phyloP scores from a whole-genome alignment of 2,329 filamentous ascomycete species.

The Hirsutella minnesotensis region DNA sequence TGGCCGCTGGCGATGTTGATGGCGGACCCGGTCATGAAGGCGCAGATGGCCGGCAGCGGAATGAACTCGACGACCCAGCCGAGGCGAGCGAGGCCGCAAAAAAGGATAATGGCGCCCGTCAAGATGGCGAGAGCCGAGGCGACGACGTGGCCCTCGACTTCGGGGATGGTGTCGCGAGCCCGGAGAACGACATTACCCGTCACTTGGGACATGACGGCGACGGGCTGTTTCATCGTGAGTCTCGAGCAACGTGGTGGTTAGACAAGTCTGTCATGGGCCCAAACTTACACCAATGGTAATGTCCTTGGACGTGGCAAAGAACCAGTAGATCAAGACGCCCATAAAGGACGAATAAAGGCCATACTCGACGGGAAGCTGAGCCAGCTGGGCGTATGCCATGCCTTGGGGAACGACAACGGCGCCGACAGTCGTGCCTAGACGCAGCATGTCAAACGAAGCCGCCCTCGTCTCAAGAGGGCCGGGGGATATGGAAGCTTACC shows the following conservation, averaged over 20 bases:
- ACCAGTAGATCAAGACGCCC: constrained; percentile 92
- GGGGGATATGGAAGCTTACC: constrained; percentile 16
- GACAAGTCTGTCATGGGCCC: neutral
- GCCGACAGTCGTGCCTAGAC: constrained; percentile 31
- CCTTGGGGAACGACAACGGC: constrained; percentile 42
- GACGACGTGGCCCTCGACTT: constrained; percentile 28
- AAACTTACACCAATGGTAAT: constrained; percentile 65
- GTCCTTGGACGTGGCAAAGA: constrained; percentile 88
- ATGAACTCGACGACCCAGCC: constrained; percentile 45
- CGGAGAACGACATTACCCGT: constrained; percentile 35
- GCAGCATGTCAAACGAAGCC: constrained; percentile 9
- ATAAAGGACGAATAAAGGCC: constrained; percentile 71
- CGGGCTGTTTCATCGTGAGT: constrained; percentile 27
- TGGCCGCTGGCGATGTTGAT: constrained; percentile 39
- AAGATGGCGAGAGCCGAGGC: constrained; percentile 37
- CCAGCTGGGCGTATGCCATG: constrained; percentile 40
- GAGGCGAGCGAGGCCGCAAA: constrained; percentile 35
- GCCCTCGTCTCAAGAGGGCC: neutral
- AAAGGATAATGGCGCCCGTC: constrained; percentile 34
- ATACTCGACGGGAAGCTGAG: constrained; percentile 34
- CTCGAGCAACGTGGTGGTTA: neutral
- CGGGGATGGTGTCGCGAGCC: constrained; percentile 24
- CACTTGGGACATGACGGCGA: constrained; percentile 40
- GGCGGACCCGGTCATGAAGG: constrained; percentile 42
- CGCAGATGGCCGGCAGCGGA: constrained; percentile 37